Conservation (phyloP, 2,329 filamentous ascomycete genomes). For the Myriosclerotinia duriaeana region DNA sequence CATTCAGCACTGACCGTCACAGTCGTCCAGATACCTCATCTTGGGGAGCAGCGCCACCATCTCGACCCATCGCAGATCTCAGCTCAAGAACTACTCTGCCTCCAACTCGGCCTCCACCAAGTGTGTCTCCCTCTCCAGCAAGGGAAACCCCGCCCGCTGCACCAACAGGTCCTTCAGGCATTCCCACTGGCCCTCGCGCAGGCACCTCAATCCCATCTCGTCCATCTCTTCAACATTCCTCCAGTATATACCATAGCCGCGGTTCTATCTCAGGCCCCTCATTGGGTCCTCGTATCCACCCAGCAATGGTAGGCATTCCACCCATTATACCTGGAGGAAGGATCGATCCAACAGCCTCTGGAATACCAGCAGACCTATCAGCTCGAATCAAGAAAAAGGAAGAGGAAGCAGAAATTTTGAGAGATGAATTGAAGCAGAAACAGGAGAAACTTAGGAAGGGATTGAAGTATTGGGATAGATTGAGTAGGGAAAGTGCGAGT, state of each 20-base stretch:
- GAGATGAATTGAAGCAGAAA: slow-evolving; percentile 38
- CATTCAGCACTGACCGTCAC: slow-evolving; percentile 36
- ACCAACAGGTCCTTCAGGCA: slow-evolving; percentile 37
- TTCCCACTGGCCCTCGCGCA: slow-evolving; percentile 39
- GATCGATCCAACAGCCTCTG: slow-evolving; percentile 39
- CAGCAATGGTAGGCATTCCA: slow-evolving; percentile 39
- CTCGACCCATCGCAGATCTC: slow-evolving; percentile 25
- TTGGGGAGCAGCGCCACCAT: slow-evolving; percentile 37
- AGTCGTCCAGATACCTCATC: slow-evolving; percentile 34
- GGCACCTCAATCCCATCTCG: slow-evolving; percentile 33
- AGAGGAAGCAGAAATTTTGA: slow-evolving; percentile 39
- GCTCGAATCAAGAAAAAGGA: slow-evolving; percentile 38
- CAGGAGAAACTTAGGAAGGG: slow-evolving; percentile 39
- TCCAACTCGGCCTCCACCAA: slow-evolving; percentile 31
- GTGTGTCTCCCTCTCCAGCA: slow-evolving; percentile 36
- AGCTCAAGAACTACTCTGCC: slow-evolving; percentile 30
- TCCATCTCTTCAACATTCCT: slow-evolving; percentile 35
- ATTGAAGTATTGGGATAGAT: slow-evolving; percentile 39
- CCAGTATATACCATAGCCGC: slow-evolving; percentile 32
- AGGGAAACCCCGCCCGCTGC: slow-evolving; percentile 29
- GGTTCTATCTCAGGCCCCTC: slow-evolving; percentile 25
- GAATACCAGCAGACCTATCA: slow-evolving; percentile 36
- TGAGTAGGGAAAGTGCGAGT: slow-evolving; percentile 36
- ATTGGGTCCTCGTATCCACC: slow-evolving; percentile 37
- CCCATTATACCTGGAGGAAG: slow-evolving; percentile 39